Base-by-base conservation (phyloP, 2,329 filamentous ascomycete genomes). In the Camillea tinctor region DNA sequence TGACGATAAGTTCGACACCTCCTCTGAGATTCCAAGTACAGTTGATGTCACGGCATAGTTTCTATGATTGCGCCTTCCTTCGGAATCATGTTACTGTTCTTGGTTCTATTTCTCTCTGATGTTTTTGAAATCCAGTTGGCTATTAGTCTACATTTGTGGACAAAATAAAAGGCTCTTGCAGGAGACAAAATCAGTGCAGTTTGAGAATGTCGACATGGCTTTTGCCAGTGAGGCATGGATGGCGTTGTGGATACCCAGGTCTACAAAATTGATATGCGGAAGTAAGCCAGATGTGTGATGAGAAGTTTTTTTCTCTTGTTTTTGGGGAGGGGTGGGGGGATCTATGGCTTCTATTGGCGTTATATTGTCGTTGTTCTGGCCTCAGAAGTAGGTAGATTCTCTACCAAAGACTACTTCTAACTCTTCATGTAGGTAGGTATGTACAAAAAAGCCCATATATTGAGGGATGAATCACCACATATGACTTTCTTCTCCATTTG, bases 1-100 rank as follows among this genome's bases (percentile, higher is more conserved):
- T 63, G 69, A 70, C 66, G 68, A 71, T 69, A 69, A 66, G 63
- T 65, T 70, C 65, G 67, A 70, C 62, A 68, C 66, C 68, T 71
- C 62, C 71, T 73, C 66, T 62, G 71, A 64, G 63, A 73, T 58
- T 68, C 67, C 40, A 44, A 70, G 61, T 64, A 69, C 55, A 65
- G 63, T 69, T 13, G 56, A 67, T 51, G 65, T 71, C 24, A 60
- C 63, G 36, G 67, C 67, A 24, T 70, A 58, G 40, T 48, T 36
- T 36, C 51, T 36, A 22, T 17, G n/a, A 3, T 50, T 50, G 21
- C 17, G 49, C 7, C 19, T 50, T 17, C n/a, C 19, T 50, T 21
- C 21, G 19, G 19, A 19, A 50, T 19, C 19, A 19, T 8, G 22
- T 19, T 24, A 48, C n/a, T 36, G 17, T 40, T 44, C 15, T 21